Evolutionary conservation across 2,329 filamentous ascomycete genomes (phyloP).

Genomic region (Colletotrichum sp.): DNA sequence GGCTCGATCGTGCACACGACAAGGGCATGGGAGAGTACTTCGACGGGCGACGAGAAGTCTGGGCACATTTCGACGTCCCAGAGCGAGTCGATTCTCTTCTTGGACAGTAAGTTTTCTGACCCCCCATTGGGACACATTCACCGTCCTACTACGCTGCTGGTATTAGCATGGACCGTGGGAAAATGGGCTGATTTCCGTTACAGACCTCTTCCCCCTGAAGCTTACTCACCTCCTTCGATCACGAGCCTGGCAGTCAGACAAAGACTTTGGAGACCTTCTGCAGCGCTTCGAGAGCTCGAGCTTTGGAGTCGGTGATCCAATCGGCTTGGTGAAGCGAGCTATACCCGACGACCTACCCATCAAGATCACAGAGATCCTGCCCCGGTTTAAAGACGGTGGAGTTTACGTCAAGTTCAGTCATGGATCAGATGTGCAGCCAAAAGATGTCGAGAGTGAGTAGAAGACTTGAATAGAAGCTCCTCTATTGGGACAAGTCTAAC

Average conservation of each 20-base stretch:
- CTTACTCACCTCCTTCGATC: constrained; percentile 55
- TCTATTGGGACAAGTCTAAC: neutral
- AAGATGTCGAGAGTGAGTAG: constrained; percentile 46
- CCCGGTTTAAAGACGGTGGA: constrained; percentile 88
- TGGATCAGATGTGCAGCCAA: constrained; percentile 39
- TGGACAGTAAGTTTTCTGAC: constrained; percentile 71
- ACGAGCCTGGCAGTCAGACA: constrained; percentile 52
- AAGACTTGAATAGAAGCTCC: neutral
- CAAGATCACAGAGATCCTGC: constrained; percentile 80
- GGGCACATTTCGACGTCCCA: constrained; percentile 81
- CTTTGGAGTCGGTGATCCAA: constrained; percentile 56
- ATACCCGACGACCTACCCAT: constrained; percentile 68
- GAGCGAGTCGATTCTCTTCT: constrained; percentile 86
- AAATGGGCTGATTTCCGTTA: neutral
- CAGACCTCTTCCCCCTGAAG: constrained; percentile 84
- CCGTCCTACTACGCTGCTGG: neutral
- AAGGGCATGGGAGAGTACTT: constrained; percentile 47
- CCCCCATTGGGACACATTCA: neutral
- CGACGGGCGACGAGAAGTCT: constrained; percentile 66
- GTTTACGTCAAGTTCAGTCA: constrained; percentile 87
- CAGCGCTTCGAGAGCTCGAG: constrained; percentile 56
- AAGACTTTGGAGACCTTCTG: constrained; percentile 55
- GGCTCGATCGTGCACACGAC: neutral
- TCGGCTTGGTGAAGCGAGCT: constrained; percentile 62
- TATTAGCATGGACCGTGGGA: neutral